phyloP scores from a whole-genome alignment of 73 alveolate species.

The Vitrella brassicaformis region DNA sequence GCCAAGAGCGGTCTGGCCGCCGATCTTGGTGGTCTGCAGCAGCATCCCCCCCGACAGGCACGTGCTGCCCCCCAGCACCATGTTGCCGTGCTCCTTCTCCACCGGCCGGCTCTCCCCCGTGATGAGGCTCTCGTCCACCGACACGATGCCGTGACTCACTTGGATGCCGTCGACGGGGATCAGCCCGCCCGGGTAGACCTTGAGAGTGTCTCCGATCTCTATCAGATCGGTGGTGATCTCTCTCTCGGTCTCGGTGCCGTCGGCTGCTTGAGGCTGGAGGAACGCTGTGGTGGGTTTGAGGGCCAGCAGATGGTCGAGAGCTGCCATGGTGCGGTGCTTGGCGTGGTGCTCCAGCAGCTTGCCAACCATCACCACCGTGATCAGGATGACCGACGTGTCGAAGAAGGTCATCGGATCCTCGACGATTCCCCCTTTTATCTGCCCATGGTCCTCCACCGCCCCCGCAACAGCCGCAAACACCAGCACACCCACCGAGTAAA shows the following conservation, averaged over 20 bases:
- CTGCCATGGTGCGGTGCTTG: not conserved
- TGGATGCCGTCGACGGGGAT: not conserved
- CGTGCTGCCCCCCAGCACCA: constrained; percentile 60
- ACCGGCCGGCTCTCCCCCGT: constrained; percentile 63
- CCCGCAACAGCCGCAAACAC: not conserved
- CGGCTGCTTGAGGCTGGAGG: too few species aligned
- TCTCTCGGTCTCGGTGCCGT: too few species aligned
- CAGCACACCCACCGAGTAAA: not conserved
- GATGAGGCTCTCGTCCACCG: not conserved
- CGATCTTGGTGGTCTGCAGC: constrained; percentile 44
- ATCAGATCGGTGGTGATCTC: too few species aligned
- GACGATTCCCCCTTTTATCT: not conserved
- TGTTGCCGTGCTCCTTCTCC: constrained; percentile 38
- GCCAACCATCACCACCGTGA: not conserved
- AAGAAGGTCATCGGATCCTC: not conserved
- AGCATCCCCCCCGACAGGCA: constrained; percentile 42
- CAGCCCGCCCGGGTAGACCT: not conserved
- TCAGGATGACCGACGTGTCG: not conserved
- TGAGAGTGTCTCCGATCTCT: not conserved
- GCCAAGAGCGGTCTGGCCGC: constrained; percentile 54
- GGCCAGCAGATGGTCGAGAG: not conserved
- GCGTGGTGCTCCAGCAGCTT: not conserved
- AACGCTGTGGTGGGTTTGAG: not conserved
- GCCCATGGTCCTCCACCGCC: not conserved
- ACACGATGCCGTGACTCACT: not conserved